Conservation (phyloP, 495 filamentous ascomycete genomes). For the Oleoguttula mirabilis region DNA sequence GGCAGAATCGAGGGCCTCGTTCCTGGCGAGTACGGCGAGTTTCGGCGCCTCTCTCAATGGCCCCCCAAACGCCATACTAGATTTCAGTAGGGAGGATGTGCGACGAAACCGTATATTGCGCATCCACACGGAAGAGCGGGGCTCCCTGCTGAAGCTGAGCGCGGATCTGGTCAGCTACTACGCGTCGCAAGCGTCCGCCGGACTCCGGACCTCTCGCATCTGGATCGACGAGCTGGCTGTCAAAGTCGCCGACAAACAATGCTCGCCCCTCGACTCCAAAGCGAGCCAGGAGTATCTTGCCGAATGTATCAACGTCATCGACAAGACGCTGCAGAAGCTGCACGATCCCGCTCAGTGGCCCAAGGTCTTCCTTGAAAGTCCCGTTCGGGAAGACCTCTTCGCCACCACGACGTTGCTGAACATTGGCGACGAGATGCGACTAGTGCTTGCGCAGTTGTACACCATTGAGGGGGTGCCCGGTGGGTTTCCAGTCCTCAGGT, state of each 20-base stretch:
- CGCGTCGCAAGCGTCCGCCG: background rate
- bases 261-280: too few relatives aligned
- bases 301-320: too few relatives aligned
- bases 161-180: slow-evolving; percentile 25
- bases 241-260: background rate
- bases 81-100: slow-evolving; percentile 22
- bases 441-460: slow-evolving; percentile 60
- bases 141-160: slow-evolving; percentile 40
- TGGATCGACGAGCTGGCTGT: slow-evolving; percentile 12
- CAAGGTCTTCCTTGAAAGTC: slow-evolving; percentile 33
- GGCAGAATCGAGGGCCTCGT: slow-evolving; percentile 40
- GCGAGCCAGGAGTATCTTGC: too few relatives aligned
- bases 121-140: slow-evolving; percentile 58
- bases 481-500: slow-evolving; percentile 48
- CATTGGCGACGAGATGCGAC: slow-evolving; percentile 57
- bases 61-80: background rate
- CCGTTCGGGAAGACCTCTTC: slow-evolving; percentile 51
- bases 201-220: background rate
- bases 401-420: slow-evolving; percentile 50
- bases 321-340: slow-evolving; percentile 30
- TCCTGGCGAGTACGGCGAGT: slow-evolving; percentile 1
- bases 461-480: slow-evolving; percentile 42
- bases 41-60: background rate
- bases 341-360: slow-evolving; percentile 43
- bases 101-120: slow-evolving; percentile 52